Evolutionary conservation across 495 filamentous ascomycete genomes (phyloP).

Genomic region (Neurospora intermedia): DNA sequence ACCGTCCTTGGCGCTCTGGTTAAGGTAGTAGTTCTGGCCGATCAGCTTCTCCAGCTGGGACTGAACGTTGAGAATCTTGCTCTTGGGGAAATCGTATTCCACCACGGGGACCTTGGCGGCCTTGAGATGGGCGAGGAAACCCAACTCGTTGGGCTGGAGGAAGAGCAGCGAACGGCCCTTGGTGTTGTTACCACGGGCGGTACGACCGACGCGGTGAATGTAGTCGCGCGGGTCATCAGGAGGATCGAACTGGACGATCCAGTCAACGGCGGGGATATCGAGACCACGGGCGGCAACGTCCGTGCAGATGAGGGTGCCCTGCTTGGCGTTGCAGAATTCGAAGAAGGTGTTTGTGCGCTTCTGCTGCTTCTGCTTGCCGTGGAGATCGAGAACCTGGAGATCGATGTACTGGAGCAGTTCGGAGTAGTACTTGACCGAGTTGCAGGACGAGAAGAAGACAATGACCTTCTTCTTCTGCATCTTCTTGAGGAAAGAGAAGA

Average conservation of each 20-base stretch:
- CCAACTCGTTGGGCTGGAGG: constrained; percentile 82
- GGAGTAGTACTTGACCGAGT: constrained; percentile 86
- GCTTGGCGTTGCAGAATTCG: constrained; percentile 90
- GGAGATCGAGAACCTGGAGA: constrained; percentile 74
- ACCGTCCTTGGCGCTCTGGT: constrained; percentile 64
- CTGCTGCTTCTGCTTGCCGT: constrained; percentile 96
- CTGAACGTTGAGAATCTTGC: constrained; percentile 91
- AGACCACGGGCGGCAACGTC: constrained; percentile 91
- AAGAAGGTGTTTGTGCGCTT: constrained; percentile 97
- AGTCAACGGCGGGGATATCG: constrained; percentile 90
- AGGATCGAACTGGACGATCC: constrained; percentile 92
- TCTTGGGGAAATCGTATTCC: constrained; percentile 87
- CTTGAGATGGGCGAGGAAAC: constrained; percentile 86
- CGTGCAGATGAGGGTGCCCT: constrained; percentile 87
- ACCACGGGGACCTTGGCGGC: constrained; percentile 87
- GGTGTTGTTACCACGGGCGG: constrained; percentile 72
- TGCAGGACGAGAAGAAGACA: constrained; percentile 91
- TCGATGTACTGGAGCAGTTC: constrained; percentile 96
- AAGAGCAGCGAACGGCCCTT: constrained; percentile 85
- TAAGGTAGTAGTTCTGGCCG: constrained; percentile 88
- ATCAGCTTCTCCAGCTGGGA: constrained; percentile 91
- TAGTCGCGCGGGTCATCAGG: constrained; percentile 88
- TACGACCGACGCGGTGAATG: constrained; percentile 94
- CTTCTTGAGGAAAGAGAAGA: constrained; percentile 93
- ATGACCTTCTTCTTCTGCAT: constrained; percentile 91